Evolutionary conservation across 1,284 basidiomycete species (phyloP).

Genomic region (Ganoderma boninense): DNA sequence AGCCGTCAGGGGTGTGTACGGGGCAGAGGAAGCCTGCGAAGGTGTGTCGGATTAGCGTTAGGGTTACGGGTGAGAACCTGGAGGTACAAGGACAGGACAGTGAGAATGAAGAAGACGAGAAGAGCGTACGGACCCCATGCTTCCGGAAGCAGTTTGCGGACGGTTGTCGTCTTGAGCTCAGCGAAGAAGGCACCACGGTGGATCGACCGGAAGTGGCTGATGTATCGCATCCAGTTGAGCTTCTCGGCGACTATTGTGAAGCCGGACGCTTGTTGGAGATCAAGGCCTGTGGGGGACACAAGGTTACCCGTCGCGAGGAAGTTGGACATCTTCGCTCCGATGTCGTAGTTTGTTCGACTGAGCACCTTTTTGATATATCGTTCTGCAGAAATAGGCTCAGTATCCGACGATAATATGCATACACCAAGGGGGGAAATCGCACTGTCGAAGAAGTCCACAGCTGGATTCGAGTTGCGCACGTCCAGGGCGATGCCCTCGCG

Average conservation of each 20-base stretch:
- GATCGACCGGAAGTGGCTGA: conserved; percentile 98
- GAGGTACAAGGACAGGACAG: background rate
- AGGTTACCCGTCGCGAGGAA: conserved; percentile 99
- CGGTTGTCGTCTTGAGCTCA: conserved; percentile 98
- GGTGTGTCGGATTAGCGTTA: conserved; percentile 18
- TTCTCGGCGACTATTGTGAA: conserved; percentile 99
- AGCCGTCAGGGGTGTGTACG: conserved; percentile 98
- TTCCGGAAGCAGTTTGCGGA: conserved; percentile 96
- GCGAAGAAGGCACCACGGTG: conserved; percentile 99
- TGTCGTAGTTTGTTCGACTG: conserved; percentile 88
- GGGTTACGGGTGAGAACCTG: background rate
- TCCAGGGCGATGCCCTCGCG: conserved; percentile 80
- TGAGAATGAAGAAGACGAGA: background rate
- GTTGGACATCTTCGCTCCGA: conserved; percentile 90
- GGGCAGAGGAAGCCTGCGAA: conserved; percentile 92
- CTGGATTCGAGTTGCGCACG: conserved; percentile 74
- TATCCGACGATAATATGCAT: background rate
- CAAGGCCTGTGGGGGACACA: conserved; percentile 93
- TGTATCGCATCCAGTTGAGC: conserved; percentile 98
- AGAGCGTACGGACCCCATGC: conserved; percentile 83
- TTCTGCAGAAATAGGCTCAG: conserved; percentile 52
- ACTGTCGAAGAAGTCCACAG: conserved; percentile 90
- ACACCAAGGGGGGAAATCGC: conserved; percentile 39
- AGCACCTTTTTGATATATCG: conserved; percentile 86
- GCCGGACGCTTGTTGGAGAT: conserved; percentile 96